Percentiles rank a stretch among this genome's conserved stretches.
These are phyloP conservation scores for Mucor indicus DNA, from an alignment of 371 early-diverging fungal species.

Conservation along the genomic window DNA sequence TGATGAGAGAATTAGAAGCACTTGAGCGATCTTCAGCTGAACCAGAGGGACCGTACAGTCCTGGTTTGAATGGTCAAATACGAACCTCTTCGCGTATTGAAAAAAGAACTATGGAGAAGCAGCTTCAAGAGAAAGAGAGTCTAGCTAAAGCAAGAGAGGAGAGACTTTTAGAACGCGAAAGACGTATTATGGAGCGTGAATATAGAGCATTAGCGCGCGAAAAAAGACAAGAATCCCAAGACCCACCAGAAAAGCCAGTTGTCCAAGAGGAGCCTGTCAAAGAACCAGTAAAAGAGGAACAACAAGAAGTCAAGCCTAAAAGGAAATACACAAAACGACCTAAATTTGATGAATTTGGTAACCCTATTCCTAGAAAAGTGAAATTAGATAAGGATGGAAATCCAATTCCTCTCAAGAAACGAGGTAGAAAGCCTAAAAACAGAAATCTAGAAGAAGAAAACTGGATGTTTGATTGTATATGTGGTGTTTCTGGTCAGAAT, in stretches of 20 bases:
- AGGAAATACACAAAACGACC: slow-evolving; percentile 3
- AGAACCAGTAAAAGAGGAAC: neutral
- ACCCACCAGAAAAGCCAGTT: slow-evolving; percentile 1
- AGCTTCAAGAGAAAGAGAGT: slow-evolving; percentile 29
- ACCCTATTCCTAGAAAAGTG: slow-evolving; percentile 7
- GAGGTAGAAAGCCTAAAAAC: slow-evolving; percentile 32
- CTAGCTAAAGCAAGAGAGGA: slow-evolving; percentile 50
- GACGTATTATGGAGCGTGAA: slow-evolving; percentile 42
- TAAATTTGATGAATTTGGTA: slow-evolving; percentile 8
- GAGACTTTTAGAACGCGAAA: slow-evolving; percentile 48
- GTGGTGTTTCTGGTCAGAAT: slow-evolving; percentile 55
- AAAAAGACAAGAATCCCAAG: slow-evolving; percentile 29
- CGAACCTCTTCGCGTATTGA: slow-evolving; percentile 35
- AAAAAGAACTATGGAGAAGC: slow-evolving; percentile 34
- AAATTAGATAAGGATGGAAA: slow-evolving; percentile 13
- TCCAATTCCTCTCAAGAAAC: slow-evolving; percentile 18
- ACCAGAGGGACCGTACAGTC: neutral
- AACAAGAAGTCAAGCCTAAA: slow-evolving; percentile 7
- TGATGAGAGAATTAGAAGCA: slow-evolving; percentile 52
- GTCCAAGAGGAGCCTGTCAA: neutral
- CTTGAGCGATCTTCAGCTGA: slow-evolving; percentile 32
- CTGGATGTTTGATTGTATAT: slow-evolving; percentile 59
- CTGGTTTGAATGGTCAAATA: neutral
- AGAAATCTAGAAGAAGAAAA: slow-evolving; percentile 46
- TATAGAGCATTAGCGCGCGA: slow-evolving; percentile 22